A percentile compares a stretch with the other conserved stretches of the same genome.
Conservation (phyloP, 768 basidiomycete genomes). For the Sarcomyxa edulis region DNA sequence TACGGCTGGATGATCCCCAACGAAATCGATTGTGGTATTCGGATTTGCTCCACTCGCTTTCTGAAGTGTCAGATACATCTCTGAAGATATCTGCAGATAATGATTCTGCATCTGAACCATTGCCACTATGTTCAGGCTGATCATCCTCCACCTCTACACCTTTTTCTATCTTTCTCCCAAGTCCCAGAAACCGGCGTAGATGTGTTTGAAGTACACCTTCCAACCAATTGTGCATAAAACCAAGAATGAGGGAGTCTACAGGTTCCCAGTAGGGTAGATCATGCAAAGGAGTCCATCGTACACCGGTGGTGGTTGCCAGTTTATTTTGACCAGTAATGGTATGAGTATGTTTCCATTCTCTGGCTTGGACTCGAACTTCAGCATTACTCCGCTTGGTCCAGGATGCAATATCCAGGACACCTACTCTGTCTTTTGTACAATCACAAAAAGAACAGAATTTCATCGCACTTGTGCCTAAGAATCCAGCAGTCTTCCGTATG, state of each 20-base stretch:
- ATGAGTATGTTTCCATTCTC: slow-evolving; percentile 9
- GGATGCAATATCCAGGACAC: slow-evolving; percentile 12
- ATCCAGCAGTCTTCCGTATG: slow-evolving; percentile 17
- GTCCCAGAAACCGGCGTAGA: slow-evolving; percentile 13
- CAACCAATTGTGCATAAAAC: slow-evolving; percentile 23
- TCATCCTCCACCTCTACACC: no score
- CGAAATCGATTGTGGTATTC: no score
- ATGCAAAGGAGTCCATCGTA: slow-evolving; percentile 22
- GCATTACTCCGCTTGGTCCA: slow-evolving; percentile 13
- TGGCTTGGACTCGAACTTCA: slow-evolving; percentile 14
- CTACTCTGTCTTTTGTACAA: slow-evolving; percentile 8
- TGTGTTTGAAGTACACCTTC: slow-evolving; percentile 20
- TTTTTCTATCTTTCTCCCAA: slow-evolving; percentile 13
- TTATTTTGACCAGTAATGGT: slow-evolving; percentile 10
- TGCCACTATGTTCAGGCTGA: slow-evolving; percentile 10
- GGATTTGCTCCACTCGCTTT: no score
- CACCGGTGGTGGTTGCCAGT: slow-evolving; percentile 13
- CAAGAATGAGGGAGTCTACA: slow-evolving; percentile 19
- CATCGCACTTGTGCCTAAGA: slow-evolving; percentile 8
- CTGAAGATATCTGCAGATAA: no score
- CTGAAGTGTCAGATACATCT: no score
- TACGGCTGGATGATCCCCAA: no score
- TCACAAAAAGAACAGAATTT: slow-evolving; percentile 21
- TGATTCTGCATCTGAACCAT: slow-evolving; percentile 13
- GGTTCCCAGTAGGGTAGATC: slow-evolving; percentile 23